Evolutionary conservation across 225 moss, liverwort and hornwort species (phyloP).

Genomic region (Takakia lepidozioides): DNA sequence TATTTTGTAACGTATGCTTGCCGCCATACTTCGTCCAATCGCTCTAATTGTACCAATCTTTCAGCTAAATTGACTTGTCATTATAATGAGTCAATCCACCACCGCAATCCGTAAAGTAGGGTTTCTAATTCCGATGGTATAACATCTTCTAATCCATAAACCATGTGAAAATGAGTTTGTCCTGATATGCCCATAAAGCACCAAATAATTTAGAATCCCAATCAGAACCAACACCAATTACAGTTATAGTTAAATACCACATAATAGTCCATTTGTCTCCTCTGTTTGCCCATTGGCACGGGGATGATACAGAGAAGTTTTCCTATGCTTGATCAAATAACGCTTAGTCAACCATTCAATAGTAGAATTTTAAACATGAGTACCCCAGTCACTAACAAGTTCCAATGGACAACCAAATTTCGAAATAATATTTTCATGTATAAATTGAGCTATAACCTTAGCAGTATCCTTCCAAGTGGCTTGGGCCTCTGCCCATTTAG

Average conservation of each 20-base stretch:
- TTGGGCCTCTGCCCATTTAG: too few relatives aligned
- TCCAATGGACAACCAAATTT: conserved; percentile 4
- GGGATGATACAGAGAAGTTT: conserved; percentile 7
- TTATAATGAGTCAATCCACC: too few relatives aligned
- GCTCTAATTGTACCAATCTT: neutral
- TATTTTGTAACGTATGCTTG: neutral
- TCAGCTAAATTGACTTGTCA: too few relatives aligned
- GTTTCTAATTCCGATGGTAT: neutral
- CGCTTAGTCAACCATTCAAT: neutral
- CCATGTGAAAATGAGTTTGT: too few relatives aligned
- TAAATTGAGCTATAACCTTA: conserved; percentile 1
- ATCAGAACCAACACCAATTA: neutral
- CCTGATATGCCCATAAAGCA: too few relatives aligned
- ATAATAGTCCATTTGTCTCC: conserved; percentile 1
- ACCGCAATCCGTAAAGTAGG: too few relatives aligned
- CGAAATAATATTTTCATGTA: conserved; percentile 4
- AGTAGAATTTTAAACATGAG: conserved; percentile 1
- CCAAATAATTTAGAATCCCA: too few relatives aligned
- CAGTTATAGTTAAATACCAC: neutral
- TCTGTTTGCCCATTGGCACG: conserved; percentile 1
- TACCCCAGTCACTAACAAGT: conserved; percentile 2
- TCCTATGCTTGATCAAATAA: conserved; percentile 1
- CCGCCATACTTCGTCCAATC: conserved; percentile 2
- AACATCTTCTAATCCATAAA: neutral
- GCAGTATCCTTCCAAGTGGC: too few relatives aligned